Percentiles rank a stretch among this genome's conserved stretches.
These are phyloP conservation scores for Allomyces macrogynus DNA, from an alignment of 192 early-diverging fungal species.

Conservation along the genomic window DNA sequence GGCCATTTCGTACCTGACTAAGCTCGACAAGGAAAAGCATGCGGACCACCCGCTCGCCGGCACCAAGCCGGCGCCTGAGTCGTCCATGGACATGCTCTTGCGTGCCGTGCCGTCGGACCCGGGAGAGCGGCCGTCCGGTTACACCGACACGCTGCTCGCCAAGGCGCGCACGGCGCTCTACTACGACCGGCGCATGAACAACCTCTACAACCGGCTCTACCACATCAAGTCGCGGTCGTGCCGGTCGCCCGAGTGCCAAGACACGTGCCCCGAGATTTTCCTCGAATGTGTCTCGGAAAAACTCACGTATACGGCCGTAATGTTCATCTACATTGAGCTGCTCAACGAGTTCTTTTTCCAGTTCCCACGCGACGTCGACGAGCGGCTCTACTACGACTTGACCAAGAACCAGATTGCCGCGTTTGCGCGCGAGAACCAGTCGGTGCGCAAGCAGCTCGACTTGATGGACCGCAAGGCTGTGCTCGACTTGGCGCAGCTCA, in stretches of 20 bases:
- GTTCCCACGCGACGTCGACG: constrained; percentile 84
- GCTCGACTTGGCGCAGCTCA: constrained; percentile 32
- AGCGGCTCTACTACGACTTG: constrained; percentile 72
- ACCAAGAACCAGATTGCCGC: constrained; percentile 52
- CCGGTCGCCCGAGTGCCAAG: constrained; percentile 54
- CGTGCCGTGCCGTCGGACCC: constrained; percentile 14
- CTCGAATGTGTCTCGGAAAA: constrained; percentile 83
- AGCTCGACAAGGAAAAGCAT: neutral
- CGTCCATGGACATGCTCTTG: neutral
- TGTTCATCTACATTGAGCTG: constrained; percentile 95
- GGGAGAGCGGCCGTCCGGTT: constrained; percentile 37
- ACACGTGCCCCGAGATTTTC: constrained; percentile 88
- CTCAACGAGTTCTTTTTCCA: constrained; percentile 98
- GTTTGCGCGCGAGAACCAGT: constrained; percentile 81
- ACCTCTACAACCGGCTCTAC: constrained; percentile 59
- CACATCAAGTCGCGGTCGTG: constrained; percentile 69
- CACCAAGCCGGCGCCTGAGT: neutral
- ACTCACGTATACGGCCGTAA: constrained; percentile 79
- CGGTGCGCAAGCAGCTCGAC: constrained; percentile 59
- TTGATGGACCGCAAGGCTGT: constrained; percentile 65
- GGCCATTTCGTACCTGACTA: constrained; percentile 28
- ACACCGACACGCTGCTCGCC: constrained; percentile 49
- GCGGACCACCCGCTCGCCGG: neutral
- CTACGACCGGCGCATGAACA: constrained; percentile 51
- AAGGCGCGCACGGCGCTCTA: constrained; percentile 60